Percentiles rank a stretch among this genome's conserved stretches.
phyloP scores from a whole-genome alignment of 2,329 filamentous ascomycete genomes.

The Biscogniauxia mediterranea region DNA sequence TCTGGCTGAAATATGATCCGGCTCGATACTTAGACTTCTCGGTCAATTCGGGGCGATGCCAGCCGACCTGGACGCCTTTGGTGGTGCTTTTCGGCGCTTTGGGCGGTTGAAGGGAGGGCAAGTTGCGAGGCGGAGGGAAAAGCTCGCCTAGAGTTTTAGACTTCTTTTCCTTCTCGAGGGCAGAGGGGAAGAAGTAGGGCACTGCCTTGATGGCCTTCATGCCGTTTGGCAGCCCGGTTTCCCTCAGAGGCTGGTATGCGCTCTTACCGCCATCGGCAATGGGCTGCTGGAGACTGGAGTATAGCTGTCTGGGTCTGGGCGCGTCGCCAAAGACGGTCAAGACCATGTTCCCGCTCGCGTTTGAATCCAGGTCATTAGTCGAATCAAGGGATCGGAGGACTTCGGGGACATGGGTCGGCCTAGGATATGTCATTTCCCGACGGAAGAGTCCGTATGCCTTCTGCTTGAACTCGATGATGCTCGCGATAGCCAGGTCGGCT shows the following conservation, averaged over 20 bases:
- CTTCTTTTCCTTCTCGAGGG: conserved; percentile 49
- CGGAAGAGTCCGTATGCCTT: conserved; percentile 61
- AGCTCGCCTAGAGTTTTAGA: conserved; percentile 68
- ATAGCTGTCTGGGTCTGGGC: conserved; percentile 72
- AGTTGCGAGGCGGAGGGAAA: conserved; percentile 65
- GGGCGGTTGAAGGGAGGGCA: conserved; percentile 67
- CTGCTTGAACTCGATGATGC: conserved; percentile 58
- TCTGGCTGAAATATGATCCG: conserved; percentile 65
- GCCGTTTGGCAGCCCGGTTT: conserved; percentile 69
- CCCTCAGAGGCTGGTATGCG: conserved; percentile 50
- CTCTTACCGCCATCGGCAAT: conserved; percentile 24
- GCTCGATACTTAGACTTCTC: conserved; percentile 54
- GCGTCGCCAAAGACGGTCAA: conserved; percentile 77
- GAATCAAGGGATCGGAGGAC: conserved; percentile 36
- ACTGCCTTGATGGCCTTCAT: conserved; percentile 67
- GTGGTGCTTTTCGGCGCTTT: conserved; percentile 69
- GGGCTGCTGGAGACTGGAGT: conserved; percentile 74
- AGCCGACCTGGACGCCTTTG: conserved; percentile 57
- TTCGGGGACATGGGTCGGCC: conserved; percentile 35
- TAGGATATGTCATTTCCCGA: conserved; percentile 56
- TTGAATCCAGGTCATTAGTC: conserved; percentile 39
- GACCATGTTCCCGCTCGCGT: conserved; percentile 54
- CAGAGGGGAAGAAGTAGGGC: conserved; percentile 38
- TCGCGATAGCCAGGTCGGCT: conserved; percentile 39
- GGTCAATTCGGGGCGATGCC: conserved; percentile 53